A percentile compares a stretch with the other conserved stretches of the same genome.
These are phyloP conservation scores for Tolypocladium ophioglossoides DNA, from an alignment of 2,329 filamentous ascomycete species.

Conservation along the genomic window DNA sequence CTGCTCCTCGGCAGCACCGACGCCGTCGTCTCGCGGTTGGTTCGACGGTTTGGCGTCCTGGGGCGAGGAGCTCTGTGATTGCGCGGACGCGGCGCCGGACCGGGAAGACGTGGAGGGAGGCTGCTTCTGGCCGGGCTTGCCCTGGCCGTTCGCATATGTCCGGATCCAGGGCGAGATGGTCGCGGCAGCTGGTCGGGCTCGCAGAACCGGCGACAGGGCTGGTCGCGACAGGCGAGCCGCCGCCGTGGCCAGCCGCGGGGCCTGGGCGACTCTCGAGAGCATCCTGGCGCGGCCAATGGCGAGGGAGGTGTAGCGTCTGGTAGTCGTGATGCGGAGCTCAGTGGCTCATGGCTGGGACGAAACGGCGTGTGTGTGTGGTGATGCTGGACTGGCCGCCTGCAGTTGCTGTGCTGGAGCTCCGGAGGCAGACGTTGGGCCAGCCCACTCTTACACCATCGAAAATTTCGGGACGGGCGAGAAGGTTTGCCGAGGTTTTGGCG, in stretches of 20 bases:
- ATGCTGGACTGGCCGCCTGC: neutral
- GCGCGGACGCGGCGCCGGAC: neutral
- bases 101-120: neutral
- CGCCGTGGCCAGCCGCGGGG: conserved; percentile 21
- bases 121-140: conserved; percentile 5
- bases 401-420: neutral
- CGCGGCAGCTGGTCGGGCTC: conserved; percentile 11
- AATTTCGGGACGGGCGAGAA: neutral
- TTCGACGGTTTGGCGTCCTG: conserved; percentile 4
- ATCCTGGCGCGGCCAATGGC: conserved; percentile 21
- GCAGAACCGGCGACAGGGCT: conserved; percentile 12
- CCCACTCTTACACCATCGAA: neutral
- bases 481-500: neutral
- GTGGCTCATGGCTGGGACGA: neutral
- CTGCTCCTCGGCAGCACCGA: conserved; percentile 2
- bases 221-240: conserved; percentile 16
- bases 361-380: neutral
- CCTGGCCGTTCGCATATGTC: conserved; percentile 14
- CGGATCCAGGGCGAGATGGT: conserved; percentile 17
- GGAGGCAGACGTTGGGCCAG: neutral
- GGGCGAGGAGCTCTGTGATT: neutral
- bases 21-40: conserved; percentile 8
- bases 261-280: conserved; percentile 23
- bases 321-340: neutral
- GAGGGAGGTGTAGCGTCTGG: neutral